Base-by-base conservation (phyloP, 352 stramenopile species). In the Pythium grandisporangium region DNA sequence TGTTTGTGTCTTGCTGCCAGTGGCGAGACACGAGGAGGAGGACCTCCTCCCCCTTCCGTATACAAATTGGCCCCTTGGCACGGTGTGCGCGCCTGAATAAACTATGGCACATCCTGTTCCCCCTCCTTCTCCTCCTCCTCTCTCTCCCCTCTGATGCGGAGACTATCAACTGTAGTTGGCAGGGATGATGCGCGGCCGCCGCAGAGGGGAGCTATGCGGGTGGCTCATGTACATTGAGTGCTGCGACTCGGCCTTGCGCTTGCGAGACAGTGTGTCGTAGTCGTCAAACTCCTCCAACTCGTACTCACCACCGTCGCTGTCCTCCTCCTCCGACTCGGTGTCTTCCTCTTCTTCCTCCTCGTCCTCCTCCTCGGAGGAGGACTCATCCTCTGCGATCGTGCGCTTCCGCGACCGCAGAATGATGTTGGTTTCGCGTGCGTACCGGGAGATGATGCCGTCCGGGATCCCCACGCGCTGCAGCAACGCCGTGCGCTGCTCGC, bases 161-260 rank as follows among this genome's bases (percentile, higher is more conserved):
- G n/a, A n/a, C n/a, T n/a, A n/a, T 60, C 37, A 61, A 37, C 55
- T 46, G 52, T 84, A 84, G 54, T 84, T 79, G 51, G 64, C 51
- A 27, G 70, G 70, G 51, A 84, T 84, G 64, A 84, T 84, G 30
- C 70, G 64, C 22, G 70, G 70, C 42, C 67, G 54, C 35, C 67
- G 58, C 35, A 74, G 54, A 56, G 66, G 70, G 27, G 60, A 44
- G 21, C 65, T 62, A 37, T 69, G 73, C 24, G 65, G 54, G 29
- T 62, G 63, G 48, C 42, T 58, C 40, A 49, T 49, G 45, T 60
- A 60, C 23, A 72, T 61, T 26, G 78, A 58, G 41, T 56, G 51
- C 21, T 59, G 53, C 24, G 76, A 51, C 12, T 72, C 57, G 32
- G 66, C 58, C 41, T 56, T 73, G 30, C 67, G 63, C 49, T 81